Base-by-base conservation (phyloP, 1,139 yeast species). In the Yamadazyma triangularis region DNA sequence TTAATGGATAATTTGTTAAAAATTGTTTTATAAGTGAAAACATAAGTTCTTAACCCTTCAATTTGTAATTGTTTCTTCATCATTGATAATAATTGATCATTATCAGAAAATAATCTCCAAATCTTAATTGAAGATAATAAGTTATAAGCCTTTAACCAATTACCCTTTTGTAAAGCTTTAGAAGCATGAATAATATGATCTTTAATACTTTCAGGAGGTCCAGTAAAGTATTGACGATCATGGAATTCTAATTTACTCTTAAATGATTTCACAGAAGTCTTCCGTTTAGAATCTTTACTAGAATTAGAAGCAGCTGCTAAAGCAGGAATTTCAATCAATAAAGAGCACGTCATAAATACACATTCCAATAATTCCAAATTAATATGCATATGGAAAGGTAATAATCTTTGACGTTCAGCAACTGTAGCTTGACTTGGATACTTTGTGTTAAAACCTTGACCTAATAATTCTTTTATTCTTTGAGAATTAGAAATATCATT, bases 351-450 rank as follows among this genome's bases (percentile, higher is more conserved):
- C 71, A 88, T 77, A 69, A 84, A 89, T 35, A 86, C 95, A 57
- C 95, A 84, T 64, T 93, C 98, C 50, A 93, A 74, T 49, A 93
- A 77, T 67, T 93, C 98, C 50, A 89, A 71, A 62, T 93, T 93
- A 59, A 93, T 88, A 65, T 93, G 99, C 83, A 87, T 89, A 64
- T 93, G 98, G 83, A 85, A 93, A 38, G 99, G 99, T 55, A 91
- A 73, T 57, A 88, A 75, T 56, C 89, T 83, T 58, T 83, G 94
- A 53, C 77, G 83, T 55, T 82, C 91, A 41, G 72, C 74, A 13
- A 66, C 60, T 33, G 77, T 62, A 21, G 75, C 71, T 53, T 63
- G 77, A 50, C 69, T 75, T 38, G 77, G 79, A 54, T 65, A 67
- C 54, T 73, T 79, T 56, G 87, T 77, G 55, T 76, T 83, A 51